Conservation (phyloP, 2,329 filamentous ascomycete genomes). For the Alternaria tenuissima region DNA sequence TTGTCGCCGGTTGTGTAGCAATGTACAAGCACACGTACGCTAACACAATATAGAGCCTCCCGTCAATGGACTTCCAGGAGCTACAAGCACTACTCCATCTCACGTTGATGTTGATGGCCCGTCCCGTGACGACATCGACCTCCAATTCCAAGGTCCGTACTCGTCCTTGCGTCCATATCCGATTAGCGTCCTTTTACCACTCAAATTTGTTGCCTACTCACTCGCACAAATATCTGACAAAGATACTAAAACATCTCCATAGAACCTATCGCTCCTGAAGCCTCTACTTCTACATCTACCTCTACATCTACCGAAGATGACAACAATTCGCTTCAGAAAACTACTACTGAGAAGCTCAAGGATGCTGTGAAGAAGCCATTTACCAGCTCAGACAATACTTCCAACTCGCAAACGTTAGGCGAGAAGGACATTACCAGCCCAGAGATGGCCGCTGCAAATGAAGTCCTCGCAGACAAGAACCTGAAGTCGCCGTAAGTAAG, state of each 20-base stretch:
- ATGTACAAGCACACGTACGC: neutral
- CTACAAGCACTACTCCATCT: neutral
- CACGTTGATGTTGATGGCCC: neutral
- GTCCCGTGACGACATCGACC: neutral
- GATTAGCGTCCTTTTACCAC: neutral
- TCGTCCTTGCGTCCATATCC: neutral
- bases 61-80: slow-evolving; percentile 2
- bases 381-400: neutral
- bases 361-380: slow-evolving; percentile 21
- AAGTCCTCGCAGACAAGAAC: slow-evolving; percentile 12
- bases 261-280: slow-evolving; percentile 10
- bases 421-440: slow-evolving; percentile 6
- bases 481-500: slow-evolving; percentile 9
- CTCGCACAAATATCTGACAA: neutral
- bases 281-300: neutral
- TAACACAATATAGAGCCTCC: slow-evolving; percentile 13
- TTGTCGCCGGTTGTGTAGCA: neutral
- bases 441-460: slow-evolving; percentile 17
- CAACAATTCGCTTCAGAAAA: neutral
- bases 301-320: neutral
- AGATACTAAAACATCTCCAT: neutral
- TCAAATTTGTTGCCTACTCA: neutral
- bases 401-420: slow-evolving; percentile 2
- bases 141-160: slow-evolving; percentile 17
- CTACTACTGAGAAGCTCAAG: slow-evolving; percentile 13